Evolutionary conservation across 805 yeast species (phyloP).

Genomic region (Barnettozyma pratensis): DNA sequence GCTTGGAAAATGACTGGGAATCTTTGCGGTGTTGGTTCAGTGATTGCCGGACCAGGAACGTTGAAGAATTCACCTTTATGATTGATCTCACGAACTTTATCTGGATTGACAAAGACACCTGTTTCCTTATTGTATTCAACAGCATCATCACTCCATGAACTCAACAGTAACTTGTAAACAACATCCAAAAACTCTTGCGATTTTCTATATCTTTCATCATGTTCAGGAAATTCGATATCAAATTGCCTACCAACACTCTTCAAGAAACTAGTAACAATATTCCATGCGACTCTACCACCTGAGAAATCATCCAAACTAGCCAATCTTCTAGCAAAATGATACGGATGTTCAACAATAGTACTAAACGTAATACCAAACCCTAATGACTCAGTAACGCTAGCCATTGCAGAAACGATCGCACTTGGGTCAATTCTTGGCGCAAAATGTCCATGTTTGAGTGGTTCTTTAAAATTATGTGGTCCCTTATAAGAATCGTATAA

Average conservation of each 20-base stretch:
- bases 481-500: slow-evolving; percentile 37
- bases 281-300: slow-evolving; percentile 42
- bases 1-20: slow-evolving; percentile 39
- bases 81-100: slow-evolving; percentile 29
- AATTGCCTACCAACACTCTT: slow-evolving; percentile 37
- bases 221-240: slow-evolving; percentile 24
- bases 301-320: slow-evolving; percentile 36
- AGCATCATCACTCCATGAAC: slow-evolving; percentile 27
- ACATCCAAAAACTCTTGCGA: slow-evolving; percentile 38
- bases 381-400: slow-evolving; percentile 34
- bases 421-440: slow-evolving; percentile 32
- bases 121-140: slow-evolving; percentile 4
- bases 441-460: slow-evolving; percentile 24
- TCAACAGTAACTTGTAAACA: slow-evolving; percentile 32
- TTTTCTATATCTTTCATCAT: slow-evolving; percentile 35
- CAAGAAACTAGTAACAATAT: slow-evolving; percentile 38
- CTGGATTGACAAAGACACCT: slow-evolving; percentile 30
- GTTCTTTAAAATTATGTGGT: slow-evolving; percentile 29
- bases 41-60: slow-evolving; percentile 22
- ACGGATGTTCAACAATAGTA: slow-evolving; percentile 40
- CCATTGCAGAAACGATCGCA: slow-evolving; percentile 31
- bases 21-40: slow-evolving; percentile 38
- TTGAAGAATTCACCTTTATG: slow-evolving; percentile 28
- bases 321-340: slow-evolving; percentile 28
- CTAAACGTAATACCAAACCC: slow-evolving; percentile 38